Evolutionary conservation across 345 rosid genomes (phyloP).

Genomic region (thale cress (Arabidopsis thaliana)): DNA sequence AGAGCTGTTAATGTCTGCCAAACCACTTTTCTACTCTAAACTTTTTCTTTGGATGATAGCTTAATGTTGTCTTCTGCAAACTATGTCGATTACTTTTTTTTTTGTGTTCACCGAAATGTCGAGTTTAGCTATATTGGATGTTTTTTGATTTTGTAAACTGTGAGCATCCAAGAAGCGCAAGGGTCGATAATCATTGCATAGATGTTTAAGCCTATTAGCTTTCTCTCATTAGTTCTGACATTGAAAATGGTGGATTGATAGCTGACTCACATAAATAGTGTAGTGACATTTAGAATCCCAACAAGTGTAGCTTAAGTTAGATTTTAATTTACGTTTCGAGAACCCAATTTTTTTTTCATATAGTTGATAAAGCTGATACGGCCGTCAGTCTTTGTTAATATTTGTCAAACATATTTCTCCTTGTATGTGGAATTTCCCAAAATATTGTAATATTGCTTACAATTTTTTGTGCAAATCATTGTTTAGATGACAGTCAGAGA

Average conservation of each 20-base stretch:
- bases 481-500: constrained; percentile 81
- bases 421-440: not conserved
- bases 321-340: not conserved
- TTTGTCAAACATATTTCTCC: not conserved
- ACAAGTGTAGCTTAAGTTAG: not conserved
- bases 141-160: not conserved
- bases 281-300: not conserved
- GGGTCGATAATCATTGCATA: constrained; percentile 10
- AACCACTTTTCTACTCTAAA: not conserved
- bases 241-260: not conserved
- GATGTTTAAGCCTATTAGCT: not conserved
- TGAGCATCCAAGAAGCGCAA: not conserved
- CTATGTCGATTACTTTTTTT: not conserved
- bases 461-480: constrained; percentile 6
- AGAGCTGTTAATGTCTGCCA: not conserved
- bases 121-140: constrained; percentile 9
- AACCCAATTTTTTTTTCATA: not conserved
- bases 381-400: not conserved
- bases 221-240: not conserved
- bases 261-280: not conserved
- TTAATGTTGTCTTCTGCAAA: not conserved
- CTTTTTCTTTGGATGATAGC: constrained; percentile 2
- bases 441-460: constrained; percentile 2
- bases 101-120: not conserved
- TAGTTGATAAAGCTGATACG: not conserved